A percentile compares a stretch with the other conserved stretches of the same genome.
phyloP scores from a whole-genome alignment of 2,329 filamentous ascomycete genomes.

The Colletotrichum truncatum region DNA sequence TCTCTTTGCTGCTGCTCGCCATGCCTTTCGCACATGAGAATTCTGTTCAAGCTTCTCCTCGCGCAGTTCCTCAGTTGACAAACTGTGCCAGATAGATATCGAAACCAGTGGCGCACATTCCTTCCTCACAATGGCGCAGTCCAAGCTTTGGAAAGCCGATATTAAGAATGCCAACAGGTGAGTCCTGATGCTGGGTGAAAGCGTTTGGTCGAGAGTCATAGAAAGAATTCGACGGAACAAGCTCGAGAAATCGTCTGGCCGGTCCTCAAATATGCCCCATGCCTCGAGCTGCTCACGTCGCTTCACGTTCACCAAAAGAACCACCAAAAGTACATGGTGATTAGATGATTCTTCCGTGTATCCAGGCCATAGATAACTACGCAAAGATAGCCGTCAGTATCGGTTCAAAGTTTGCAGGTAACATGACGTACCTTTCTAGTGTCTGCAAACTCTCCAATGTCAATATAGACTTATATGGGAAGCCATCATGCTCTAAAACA shows the following conservation, averaged over 20 bases:
- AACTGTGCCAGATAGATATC: slow-evolving; percentile 94
- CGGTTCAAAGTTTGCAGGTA: neutral
- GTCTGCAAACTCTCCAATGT: slow-evolving; percentile 91
- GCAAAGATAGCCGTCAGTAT: slow-evolving; percentile 35
- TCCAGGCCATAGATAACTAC: slow-evolving; percentile 91
- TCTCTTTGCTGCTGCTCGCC: slow-evolving; percentile 86
- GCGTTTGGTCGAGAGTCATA: slow-evolving; percentile 78
- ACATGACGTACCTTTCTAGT: slow-evolving; percentile 73
- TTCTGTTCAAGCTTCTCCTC: slow-evolving; percentile 78
- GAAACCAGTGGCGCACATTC: slow-evolving; percentile 96
- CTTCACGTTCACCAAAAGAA: slow-evolving; percentile 88
- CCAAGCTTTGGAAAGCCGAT: slow-evolving; percentile 91
- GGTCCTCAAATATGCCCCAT: slow-evolving; percentile 87
- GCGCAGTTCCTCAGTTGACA: slow-evolving; percentile 79
- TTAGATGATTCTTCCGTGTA: slow-evolving; percentile 91
- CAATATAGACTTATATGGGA: slow-evolving; percentile 79
- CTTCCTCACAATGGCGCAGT: slow-evolving; percentile 88
- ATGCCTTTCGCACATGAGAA: slow-evolving; percentile 84
- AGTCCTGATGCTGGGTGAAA: slow-evolving; percentile 74
- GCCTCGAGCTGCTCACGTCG: slow-evolving; percentile 85
- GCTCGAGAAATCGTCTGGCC: slow-evolving; percentile 83
- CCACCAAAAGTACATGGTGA: slow-evolving; percentile 88
- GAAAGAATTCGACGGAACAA: slow-evolving; percentile 91
- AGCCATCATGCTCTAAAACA: slow-evolving; percentile 81
- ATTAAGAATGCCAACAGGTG: slow-evolving; percentile 92